Base-by-base conservation (phyloP, 164 flowering plant species). In the Magnolia sinica region DNA sequence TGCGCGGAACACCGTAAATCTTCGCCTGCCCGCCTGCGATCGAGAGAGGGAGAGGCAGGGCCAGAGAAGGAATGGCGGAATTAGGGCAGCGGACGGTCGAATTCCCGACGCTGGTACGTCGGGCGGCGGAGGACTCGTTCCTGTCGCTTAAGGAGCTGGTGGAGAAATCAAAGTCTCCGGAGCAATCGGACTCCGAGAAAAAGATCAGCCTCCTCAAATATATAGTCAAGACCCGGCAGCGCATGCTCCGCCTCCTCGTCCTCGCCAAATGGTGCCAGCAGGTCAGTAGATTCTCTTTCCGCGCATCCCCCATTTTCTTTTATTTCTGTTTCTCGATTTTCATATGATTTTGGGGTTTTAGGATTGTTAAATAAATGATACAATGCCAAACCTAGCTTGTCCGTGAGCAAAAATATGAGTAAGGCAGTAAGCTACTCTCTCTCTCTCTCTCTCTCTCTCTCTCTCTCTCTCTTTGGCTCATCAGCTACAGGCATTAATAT, bases 221-320 rank as follows among this genome's bases (percentile, higher is more conserved):
- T 77, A 63, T 96, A 13, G 84, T 82, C 79, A 91, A 91, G 85
- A 96, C 98, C 63, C 94, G 94, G 80, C 99, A 96, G 84, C 97
- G 99, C 16, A 91, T 96, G 97, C 94, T 96, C 20, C 87, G 98
- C 0, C 97, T 96, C 77, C 89, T 90, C 83, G 96, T 92, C 74
- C 93, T 94, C 27, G 88, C 97, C 31, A 94, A 96, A 79, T 96
- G 99, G 98, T 94, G 98, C 73, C 92, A 90, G 73, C 99, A 94
- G 95, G 99, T 94, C 29, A 14, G 16, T 70, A 37, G 58, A 16
- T 55, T 55, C 11, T 52, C 16, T 76, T 20, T 8, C 70, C 37
- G n/a, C 70, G 16, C 29, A 67, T 16, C 70, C 7, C 20, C 19
- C 19, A 10, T 3, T 69, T 69, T 31, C 24, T 69, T 27, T 9